Percentiles rank a stretch among this genome's conserved stretches.
phyloP scores from a whole-genome alignment of 2,329 filamentous ascomycete genomes.

The Pseudocercospora eumusae region DNA sequence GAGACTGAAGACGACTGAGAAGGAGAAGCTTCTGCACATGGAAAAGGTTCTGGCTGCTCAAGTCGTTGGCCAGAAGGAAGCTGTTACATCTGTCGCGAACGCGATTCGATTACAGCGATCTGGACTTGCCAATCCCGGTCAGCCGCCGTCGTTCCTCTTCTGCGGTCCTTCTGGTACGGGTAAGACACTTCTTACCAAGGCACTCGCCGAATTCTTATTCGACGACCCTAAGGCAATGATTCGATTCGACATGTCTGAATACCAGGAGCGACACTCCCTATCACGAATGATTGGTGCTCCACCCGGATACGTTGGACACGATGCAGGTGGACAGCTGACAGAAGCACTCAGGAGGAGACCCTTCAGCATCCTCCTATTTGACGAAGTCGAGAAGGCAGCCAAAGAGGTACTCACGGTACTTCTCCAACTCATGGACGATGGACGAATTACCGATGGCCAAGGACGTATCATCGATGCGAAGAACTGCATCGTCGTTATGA shows the following conservation, averaged over 20 bases:
- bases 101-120: conserved; percentile 94
- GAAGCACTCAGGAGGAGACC: conserved; percentile 90
- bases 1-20: conserved; percentile 88
- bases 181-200: conserved; percentile 96
- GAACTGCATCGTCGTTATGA: conserved; percentile 99
- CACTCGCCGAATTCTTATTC: conserved; percentile 95
- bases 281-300: conserved; percentile 98
- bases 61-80: conserved; percentile 92
- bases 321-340: conserved; percentile 91
- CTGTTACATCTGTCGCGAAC: conserved; percentile 89
- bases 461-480: conserved; percentile 90
- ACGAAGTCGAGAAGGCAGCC: conserved; percentile 97
- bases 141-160: conserved; percentile 97
- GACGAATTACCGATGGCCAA: conserved; percentile 96
- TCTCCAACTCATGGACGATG: conserved; percentile 99
- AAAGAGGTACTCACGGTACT: conserved; percentile 97
- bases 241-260: conserved; percentile 99
- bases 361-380: conserved; percentile 96
- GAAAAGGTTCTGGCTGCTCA: conserved; percentile 80
- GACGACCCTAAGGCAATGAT: conserved; percentile 98
- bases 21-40: conserved; percentile 98
- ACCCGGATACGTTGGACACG: conserved; percentile 94
- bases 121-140: conserved; percentile 91
- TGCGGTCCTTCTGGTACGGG: conserved; percentile 97
- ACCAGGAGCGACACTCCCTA: conserved; percentile 93